A percentile compares a stretch with the other conserved stretches of the same genome.
These are phyloP conservation scores for Stagonosporopsis cucurbitacearum DNA, from an alignment of 2,329 filamentous ascomycete species.

Conservation along the genomic window DNA sequence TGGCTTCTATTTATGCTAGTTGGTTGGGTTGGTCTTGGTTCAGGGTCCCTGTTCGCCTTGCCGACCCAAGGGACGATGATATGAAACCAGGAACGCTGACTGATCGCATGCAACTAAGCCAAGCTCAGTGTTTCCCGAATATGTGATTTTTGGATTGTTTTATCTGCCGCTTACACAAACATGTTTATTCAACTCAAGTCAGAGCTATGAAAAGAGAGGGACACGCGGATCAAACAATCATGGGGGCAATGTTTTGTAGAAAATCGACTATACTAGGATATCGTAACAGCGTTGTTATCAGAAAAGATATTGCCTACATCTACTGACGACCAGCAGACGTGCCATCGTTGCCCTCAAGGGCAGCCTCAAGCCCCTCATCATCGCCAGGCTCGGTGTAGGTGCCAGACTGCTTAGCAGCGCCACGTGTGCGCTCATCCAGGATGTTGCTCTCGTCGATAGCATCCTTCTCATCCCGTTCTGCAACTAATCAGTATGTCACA, in stretches of 20 bases:
- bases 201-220: too few relatives aligned
- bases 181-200: too few relatives aligned
- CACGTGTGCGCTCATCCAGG: conserved; percentile 55
- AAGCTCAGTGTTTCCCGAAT: too few relatives aligned
- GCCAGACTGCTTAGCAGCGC: conserved; percentile 54
- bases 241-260: too few relatives aligned
- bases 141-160: too few relatives aligned
- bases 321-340: conserved; percentile 38
- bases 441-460: conserved; percentile 59
- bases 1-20: too few relatives aligned
- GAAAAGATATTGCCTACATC: not conserved
- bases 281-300: not conserved
- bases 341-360: conserved; percentile 46
- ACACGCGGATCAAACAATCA: too few relatives aligned
- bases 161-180: too few relatives aligned
- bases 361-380: conserved; percentile 55
- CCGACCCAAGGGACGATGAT: not conserved
- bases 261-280: not conserved
- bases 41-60: not conserved
- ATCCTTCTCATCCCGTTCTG: conserved; percentile 56
- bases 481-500: not conserved
- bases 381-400: conserved; percentile 60
- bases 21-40: too few relatives aligned
- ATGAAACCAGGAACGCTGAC: too few relatives aligned
- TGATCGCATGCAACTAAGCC: too few relatives aligned